phyloP scores from a whole-genome alignment of 176 grass and related monocot species.

The Aechmea fasciata region DNA sequence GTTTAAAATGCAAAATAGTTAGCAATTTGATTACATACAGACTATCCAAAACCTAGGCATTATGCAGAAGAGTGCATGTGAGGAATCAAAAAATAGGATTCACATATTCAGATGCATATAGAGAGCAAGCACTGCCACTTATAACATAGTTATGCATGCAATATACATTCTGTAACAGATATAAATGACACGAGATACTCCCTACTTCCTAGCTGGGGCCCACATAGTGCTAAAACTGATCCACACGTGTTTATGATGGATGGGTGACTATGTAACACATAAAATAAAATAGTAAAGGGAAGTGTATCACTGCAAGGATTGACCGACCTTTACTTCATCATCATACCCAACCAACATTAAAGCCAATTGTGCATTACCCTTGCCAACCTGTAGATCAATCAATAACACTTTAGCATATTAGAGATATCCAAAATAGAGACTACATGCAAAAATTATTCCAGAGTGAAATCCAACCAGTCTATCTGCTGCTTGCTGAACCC shows the following conservation, averaged over 20 bases:
- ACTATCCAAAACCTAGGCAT: too few species aligned
- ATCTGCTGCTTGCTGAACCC: constrained; percentile 63
- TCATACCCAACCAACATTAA: constrained; percentile 79
- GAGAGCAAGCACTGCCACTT: too few species aligned
- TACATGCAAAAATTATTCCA: neutral
- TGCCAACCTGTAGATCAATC: constrained; percentile 55
- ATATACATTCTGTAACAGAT: too few species aligned
- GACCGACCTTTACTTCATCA: constrained; percentile 67
- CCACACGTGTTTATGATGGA: neutral
- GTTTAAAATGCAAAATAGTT: too few species aligned
- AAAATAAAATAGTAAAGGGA: neutral
- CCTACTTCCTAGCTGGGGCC: neutral
- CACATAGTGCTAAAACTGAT: neutral
- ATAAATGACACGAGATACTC: too few species aligned
- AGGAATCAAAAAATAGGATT: too few species aligned
- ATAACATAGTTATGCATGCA: too few species aligned
- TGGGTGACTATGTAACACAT: neutral
- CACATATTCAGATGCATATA: too few species aligned
- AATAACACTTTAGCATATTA: constrained; percentile 14
- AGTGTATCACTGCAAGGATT: neutral
- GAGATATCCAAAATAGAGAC: constrained; percentile 6
- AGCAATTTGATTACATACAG: too few species aligned
- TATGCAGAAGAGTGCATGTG: too few species aligned
- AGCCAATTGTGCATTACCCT: constrained; percentile 66
- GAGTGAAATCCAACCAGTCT: constrained; percentile 49